phyloP scores from a whole-genome alignment of 2,329 filamentous ascomycete species.

The Phialophora tarda region DNA sequence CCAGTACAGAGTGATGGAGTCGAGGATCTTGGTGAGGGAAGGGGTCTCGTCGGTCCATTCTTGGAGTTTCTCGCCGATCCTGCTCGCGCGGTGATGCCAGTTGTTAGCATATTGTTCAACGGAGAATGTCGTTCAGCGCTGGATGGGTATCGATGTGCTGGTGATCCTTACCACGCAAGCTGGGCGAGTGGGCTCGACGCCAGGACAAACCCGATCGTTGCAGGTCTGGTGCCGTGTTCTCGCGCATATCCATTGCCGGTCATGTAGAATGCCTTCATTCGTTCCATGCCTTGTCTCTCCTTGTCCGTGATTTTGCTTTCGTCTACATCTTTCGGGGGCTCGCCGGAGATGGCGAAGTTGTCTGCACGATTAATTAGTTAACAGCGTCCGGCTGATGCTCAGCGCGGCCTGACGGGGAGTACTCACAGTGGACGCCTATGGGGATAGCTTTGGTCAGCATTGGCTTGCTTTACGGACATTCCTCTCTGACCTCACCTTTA shows the following conservation, averaged over 20 bases:
- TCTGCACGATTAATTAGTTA: constrained; percentile 11
- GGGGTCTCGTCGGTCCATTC: constrained; percentile 47
- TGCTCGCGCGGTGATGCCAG: constrained; percentile 31
- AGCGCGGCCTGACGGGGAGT: neutral
- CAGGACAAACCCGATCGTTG: constrained; percentile 63
- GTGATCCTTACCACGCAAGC: constrained; percentile 55
- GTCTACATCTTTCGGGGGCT: constrained; percentile 4
- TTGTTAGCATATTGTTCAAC: neutral
- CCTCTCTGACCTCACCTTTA: constrained; percentile 43
- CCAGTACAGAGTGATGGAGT: constrained; percentile 47
- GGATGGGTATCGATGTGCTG: neutral
- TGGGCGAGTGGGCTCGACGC: constrained; percentile 61
- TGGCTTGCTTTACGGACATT: neutral
- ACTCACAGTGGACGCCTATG: constrained; percentile 26
- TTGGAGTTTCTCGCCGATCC: constrained; percentile 49
- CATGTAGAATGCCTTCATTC: constrained; percentile 46
- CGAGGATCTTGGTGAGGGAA: constrained; percentile 43
- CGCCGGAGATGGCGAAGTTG: constrained; percentile 21
- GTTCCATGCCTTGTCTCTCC: constrained; percentile 48
- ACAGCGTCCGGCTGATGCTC: neutral
- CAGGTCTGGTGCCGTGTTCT: constrained; percentile 61
- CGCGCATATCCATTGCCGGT: constrained; percentile 57
- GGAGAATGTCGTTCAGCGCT: neutral
- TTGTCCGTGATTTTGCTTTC: constrained; percentile 24
- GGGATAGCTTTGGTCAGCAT: neutral